Conservation (phyloP, 2,329 filamentous ascomycete species). For the Paracorniculantispora psalliotae region DNA sequence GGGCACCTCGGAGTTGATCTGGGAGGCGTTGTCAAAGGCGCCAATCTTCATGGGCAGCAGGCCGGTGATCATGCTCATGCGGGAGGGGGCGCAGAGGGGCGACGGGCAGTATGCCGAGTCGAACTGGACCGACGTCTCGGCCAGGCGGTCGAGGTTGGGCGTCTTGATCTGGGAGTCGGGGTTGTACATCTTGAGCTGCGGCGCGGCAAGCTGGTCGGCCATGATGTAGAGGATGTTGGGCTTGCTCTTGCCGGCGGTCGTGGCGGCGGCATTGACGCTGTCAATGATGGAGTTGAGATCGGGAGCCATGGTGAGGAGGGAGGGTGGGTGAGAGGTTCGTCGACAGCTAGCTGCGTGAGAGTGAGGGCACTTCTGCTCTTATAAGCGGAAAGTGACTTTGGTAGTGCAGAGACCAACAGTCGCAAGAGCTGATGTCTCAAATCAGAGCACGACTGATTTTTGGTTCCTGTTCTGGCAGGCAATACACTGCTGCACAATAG, state of each 20-base stretch:
- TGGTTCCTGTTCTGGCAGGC: conserved; percentile 3
- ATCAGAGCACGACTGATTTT: conserved; percentile 3
- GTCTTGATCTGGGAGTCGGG: conserved; percentile 84
- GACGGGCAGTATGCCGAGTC: conserved; percentile 93
- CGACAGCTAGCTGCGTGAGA: not conserved
- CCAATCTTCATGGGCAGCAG: conserved; percentile 88
- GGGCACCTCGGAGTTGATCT: conserved; percentile 76
- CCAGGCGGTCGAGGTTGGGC: conserved; percentile 79
- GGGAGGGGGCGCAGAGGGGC: conserved; percentile 84
- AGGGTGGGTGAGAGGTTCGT: not conserved
- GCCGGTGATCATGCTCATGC: conserved; percentile 92
- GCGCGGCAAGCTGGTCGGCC: conserved; percentile 91
- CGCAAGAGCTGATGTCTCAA: not conserved
- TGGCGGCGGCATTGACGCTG: conserved; percentile 20
- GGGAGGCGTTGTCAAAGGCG: conserved; percentile 85
- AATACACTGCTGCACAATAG: conserved; percentile 16
- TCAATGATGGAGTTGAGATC: conserved; percentile 68
- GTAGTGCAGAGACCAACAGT: not conserved
- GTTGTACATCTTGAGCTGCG: conserved; percentile 89
- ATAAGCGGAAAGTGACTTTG: not conserved
- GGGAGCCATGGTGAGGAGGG: conserved; percentile 55
- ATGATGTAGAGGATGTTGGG: conserved; percentile 71
- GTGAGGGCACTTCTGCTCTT: conserved; percentile 6
- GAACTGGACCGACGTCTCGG: conserved; percentile 79
- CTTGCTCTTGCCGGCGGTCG: conserved; percentile 21